Percentiles rank a stretch among this genome's conserved stretches.
phyloP scores from a whole-genome alignment of 371 early-diverging fungal species.

The Haplosporangium sp. region DNA sequence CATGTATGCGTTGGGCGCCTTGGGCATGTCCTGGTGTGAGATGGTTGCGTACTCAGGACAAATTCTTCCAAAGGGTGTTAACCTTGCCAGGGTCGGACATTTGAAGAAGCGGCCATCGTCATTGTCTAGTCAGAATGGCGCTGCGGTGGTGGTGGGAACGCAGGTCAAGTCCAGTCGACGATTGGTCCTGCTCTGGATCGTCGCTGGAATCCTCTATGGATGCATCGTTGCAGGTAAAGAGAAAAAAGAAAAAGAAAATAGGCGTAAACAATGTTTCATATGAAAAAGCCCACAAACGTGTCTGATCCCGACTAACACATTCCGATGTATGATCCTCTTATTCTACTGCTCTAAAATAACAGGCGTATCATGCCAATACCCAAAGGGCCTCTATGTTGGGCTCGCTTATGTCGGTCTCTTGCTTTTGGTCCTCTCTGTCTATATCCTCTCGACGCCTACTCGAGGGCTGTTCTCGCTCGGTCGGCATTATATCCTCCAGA shows the following conservation, averaged over 20 bases:
- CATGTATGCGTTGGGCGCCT: slow-evolving; percentile 67
- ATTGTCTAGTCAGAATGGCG: not conserved
- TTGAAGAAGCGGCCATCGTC: slow-evolving; percentile 13
- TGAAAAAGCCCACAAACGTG: too few species aligned
- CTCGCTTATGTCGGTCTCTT: slow-evolving; percentile 14
- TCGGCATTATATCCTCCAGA: slow-evolving; percentile 46
- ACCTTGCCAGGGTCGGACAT: slow-evolving; percentile 27
- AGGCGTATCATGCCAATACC: slow-evolving; percentile 53
- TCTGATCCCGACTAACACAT: too few species aligned
- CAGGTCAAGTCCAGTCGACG: slow-evolving; percentile 12
- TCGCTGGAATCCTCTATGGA: slow-evolving; percentile 42
- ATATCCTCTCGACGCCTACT: slow-evolving; percentile 9
- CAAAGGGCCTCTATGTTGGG: slow-evolving; percentile 48
- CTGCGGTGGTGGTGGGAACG: not conserved
- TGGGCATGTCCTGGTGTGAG: slow-evolving; percentile 70
- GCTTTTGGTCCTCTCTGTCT: slow-evolving; percentile 14
- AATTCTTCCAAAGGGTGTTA: slow-evolving; percentile 18
- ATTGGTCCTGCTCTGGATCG: slow-evolving; percentile 29
- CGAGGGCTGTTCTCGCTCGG: slow-evolving; percentile 30
- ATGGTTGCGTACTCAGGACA: slow-evolving; percentile 58
- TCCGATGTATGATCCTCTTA: not conserved
- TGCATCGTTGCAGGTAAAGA: slow-evolving; percentile 45
- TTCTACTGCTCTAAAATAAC: not conserved
- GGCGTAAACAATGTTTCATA: not conserved
- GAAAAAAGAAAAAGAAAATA: not conserved